phyloP scores from a whole-genome alignment of 2,329 filamentous ascomycete genomes.

The Diplodia sapinea region DNA sequence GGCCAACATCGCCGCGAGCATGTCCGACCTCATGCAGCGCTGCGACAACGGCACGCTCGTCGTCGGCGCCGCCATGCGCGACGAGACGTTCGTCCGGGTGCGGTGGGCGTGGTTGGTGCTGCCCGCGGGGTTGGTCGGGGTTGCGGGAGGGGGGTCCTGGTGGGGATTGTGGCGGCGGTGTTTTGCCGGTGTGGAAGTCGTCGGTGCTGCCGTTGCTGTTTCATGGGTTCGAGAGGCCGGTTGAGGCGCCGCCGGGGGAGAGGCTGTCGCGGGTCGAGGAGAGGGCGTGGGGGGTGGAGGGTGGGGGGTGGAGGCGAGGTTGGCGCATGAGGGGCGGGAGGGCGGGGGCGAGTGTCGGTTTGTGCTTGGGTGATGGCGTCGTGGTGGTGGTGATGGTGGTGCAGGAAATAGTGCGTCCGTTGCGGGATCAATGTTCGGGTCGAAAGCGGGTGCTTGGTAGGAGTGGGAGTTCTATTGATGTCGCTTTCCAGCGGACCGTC shows the following conservation, averaged over 20 bases:
- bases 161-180: neutral
- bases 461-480: no score
- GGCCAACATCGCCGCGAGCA: neutral
- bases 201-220: constrained; percentile 4
- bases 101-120: constrained; percentile 1
- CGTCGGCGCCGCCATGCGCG: neutral
- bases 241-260: neutral
- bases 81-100: neutral
- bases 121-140: neutral
- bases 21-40: neutral
- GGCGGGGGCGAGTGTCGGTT: no score
- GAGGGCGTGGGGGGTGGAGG: no score
- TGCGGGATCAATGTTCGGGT: no score
- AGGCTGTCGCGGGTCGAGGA: neutral
- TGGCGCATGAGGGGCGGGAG: neutral
- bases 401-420: no score
- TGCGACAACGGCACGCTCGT: neutral
- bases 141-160: neutral
- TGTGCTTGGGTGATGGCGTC: no score
- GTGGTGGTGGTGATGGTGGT: no score
- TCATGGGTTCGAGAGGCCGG: constrained; percentile 1
- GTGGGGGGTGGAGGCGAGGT: neutral
- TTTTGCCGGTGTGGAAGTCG: neutral
- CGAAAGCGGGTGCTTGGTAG: no score
- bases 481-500: no score